These are phyloP conservation scores for Thuidium tamariscinum DNA, from an alignment of 225 moss, liverwort and hornwort species.

Conservation along the genomic window DNA sequence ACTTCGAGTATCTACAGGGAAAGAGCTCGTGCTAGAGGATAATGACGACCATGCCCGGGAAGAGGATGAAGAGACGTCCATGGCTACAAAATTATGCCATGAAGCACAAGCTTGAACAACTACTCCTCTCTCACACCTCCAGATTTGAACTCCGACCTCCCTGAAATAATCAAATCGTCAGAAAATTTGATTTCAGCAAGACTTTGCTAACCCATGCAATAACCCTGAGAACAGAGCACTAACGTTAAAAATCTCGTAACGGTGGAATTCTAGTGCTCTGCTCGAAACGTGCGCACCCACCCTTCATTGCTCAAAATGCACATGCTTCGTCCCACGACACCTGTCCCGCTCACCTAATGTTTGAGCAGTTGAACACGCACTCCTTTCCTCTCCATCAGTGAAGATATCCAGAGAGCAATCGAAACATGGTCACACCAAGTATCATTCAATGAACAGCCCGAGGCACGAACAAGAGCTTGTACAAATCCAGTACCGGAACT, in stretches of 20 bases:
- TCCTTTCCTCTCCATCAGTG: neutral
- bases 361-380: neutral
- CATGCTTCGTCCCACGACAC: neutral
- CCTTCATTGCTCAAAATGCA: neutral
- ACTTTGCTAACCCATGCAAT: neutral
- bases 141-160: neutral
- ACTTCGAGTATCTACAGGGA: neutral
- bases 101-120: neutral
- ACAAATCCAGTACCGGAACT: neutral
- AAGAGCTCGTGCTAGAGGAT: neutral
- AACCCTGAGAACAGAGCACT: neutral
- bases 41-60: neutral
- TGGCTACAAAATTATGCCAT: neutral
- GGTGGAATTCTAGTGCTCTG: too few species aligned
- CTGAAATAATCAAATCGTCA: neutral
- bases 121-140: neutral
- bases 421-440: neutral
- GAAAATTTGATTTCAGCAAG: neutral
- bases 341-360: neutral
- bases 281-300: neutral
- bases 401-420: neutral
- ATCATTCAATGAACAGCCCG: neutral
- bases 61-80: slow-evolving; percentile 3
- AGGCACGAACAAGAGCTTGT: neutral
- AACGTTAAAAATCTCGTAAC: neutral